Percentiles rank a stretch among this genome's conserved stretches.
Evolutionary conservation across 2,329 filamentous ascomycete genomes (phyloP).

Genomic region (Claviceps humidiphila): DNA sequence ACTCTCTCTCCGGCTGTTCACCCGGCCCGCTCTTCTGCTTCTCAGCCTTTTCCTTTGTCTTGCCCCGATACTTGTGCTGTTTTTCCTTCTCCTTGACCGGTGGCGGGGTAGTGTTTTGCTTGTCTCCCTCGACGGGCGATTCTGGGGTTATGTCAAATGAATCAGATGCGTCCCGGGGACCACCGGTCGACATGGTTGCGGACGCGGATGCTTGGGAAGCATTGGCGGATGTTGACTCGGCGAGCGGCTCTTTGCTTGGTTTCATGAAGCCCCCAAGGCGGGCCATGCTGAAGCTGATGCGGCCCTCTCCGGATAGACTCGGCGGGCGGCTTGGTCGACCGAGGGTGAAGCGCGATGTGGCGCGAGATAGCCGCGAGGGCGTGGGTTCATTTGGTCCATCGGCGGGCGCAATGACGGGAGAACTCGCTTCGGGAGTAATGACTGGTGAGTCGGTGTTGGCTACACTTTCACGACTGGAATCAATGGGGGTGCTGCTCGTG

Average conservation of each 20-base stretch:
- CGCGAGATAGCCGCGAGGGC: slow-evolving; percentile 41
- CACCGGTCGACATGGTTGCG: slow-evolving; percentile 13
- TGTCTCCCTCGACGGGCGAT: slow-evolving; percentile 11
- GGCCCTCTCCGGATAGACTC: slow-evolving; percentile 45
- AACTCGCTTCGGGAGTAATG: slow-evolving; percentile 22
- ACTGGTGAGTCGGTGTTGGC: slow-evolving; percentile 33
- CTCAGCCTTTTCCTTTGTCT: slow-evolving; percentile 23
- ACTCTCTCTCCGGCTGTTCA: slow-evolving; percentile 33
- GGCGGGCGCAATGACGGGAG: slow-evolving; percentile 27
- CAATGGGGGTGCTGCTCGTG: slow-evolving; percentile 17
- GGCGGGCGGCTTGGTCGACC: slow-evolving; percentile 38
- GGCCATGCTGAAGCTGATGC: slow-evolving; percentile 44
- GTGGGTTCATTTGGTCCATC: slow-evolving; percentile 46
- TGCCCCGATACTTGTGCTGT: slow-evolving; percentile 19
- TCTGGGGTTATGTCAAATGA: slow-evolving; percentile 10
- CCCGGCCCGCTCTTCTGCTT: slow-evolving; percentile 19
- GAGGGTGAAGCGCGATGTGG: slow-evolving; percentile 41
- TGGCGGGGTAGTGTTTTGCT: slow-evolving; percentile 2
- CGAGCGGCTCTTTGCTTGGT: slow-evolving; percentile 32
- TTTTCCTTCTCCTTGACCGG: slow-evolving; percentile 13
- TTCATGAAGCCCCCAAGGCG: slow-evolving; percentile 39
- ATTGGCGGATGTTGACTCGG: slow-evolving; percentile 10
- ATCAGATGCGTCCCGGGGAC: slow-evolving; percentile 12
- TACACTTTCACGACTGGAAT: slow-evolving; percentile 38
- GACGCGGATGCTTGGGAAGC: slow-evolving; percentile 14